Evolutionary conservation across 345 rosid genomes (phyloP).

Genomic region (Alliaria petiolata): DNA sequence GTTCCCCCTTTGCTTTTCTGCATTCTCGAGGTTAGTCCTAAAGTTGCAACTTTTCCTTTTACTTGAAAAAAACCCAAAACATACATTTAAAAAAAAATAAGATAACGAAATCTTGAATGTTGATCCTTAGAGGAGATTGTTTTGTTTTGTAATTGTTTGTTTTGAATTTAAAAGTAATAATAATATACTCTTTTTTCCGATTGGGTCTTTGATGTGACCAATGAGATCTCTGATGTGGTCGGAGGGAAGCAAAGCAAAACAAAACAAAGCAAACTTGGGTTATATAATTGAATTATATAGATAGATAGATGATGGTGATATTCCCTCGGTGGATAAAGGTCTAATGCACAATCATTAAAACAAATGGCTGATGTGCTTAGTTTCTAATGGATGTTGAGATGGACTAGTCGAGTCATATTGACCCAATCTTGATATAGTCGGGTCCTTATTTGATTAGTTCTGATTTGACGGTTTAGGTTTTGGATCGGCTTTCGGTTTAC

Average conservation of each 20-base stretch:
- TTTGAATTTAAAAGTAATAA: conserved; percentile 18
- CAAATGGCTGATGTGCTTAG: conserved; percentile 5
- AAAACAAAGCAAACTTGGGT: conserved; percentile 23
- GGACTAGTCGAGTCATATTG: neutral
- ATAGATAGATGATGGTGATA: conserved; percentile 10
- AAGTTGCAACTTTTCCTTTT: conserved; percentile 33
- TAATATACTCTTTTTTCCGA: neutral
- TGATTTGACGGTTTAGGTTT: too few species aligned
- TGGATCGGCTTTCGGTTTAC: too few species aligned
- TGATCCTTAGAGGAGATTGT: neutral
- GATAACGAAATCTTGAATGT: conserved; percentile 22
- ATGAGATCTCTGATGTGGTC: conserved; percentile 26
- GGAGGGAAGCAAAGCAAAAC: conserved; percentile 25
- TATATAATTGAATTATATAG: neutral
- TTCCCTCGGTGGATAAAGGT: conserved; percentile 17
- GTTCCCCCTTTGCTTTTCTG: conserved; percentile 24
- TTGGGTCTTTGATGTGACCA: conserved; percentile 19
- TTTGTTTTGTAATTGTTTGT: too few species aligned
- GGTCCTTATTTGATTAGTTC: too few species aligned
- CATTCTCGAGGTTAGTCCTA: conserved; percentile 39
- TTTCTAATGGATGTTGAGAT: too few species aligned
- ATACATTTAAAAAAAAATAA: conserved; percentile 8
- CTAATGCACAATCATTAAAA: conserved; percentile 12
- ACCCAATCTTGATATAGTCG: neutral
- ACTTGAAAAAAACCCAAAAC: conserved; percentile 29